A percentile compares a stretch with the other conserved stretches of the same genome.
These are phyloP conservation scores for Phalaenopsis hybrid DNA, from an alignment of 116 monocot species.

Conservation along the genomic window DNA sequence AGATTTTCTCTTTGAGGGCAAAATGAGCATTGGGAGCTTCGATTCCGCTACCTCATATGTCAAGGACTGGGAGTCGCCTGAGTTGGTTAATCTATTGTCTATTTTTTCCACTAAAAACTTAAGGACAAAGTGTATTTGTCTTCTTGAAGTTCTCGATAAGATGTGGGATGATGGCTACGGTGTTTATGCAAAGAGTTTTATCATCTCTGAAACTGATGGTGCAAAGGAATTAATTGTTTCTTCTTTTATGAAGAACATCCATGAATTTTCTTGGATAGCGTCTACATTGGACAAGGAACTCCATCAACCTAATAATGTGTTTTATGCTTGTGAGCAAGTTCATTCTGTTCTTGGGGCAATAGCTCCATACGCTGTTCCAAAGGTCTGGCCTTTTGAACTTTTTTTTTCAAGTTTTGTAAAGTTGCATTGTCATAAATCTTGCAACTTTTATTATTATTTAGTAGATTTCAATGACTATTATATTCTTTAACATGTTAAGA, in stretches of 20 bases:
- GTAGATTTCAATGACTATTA: background rate
- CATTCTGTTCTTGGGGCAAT: conserved; percentile 56
- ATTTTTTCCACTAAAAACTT: conserved; percentile 45
- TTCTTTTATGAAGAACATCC: conserved; percentile 55
- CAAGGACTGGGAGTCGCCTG: conserved; percentile 85
- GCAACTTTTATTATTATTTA: background rate
- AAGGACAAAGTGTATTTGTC: conserved; percentile 61
- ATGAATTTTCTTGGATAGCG: conserved; percentile 61
- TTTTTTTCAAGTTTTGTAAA: background rate
- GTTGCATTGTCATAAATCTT: background rate
- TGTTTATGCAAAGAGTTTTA: conserved; percentile 22
- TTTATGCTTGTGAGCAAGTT: conserved; percentile 68
- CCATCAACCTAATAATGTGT: conserved; percentile 65
- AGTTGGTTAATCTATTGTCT: conserved; percentile 58
- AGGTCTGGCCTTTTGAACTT: conserved; percentile 34
- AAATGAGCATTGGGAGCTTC: conserved; percentile 3
- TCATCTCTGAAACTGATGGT: conserved; percentile 12
- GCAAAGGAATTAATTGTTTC: conserved; percentile 33
- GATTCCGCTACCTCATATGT: conserved; percentile 15
- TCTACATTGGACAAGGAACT: conserved; percentile 62
- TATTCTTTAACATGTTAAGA: background rate
- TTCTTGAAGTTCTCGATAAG: conserved; percentile 87
- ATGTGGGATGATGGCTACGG: conserved; percentile 86
- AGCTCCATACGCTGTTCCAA: conserved; percentile 78
- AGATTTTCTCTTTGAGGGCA: conserved; percentile 16